A percentile compares a stretch with the other conserved stretches of the same genome.
Conservation (phyloP, 345 rosid genomes). For the Gossypium ekmanianum region DNA sequence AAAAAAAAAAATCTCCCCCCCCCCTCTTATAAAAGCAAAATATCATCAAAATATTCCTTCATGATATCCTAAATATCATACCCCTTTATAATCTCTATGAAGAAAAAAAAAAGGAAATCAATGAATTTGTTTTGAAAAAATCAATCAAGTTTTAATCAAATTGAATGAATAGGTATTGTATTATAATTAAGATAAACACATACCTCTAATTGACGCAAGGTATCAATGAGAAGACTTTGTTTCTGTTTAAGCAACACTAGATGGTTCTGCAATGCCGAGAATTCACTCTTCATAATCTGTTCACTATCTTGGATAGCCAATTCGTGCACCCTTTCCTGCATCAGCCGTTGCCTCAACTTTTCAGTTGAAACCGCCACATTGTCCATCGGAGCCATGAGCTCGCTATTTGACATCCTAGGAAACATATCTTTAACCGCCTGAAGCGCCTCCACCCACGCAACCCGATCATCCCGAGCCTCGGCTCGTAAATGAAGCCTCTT, state of each 20-base stretch:
- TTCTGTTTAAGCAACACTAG: slow-evolving; percentile 81
- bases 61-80: too few species aligned
- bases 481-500: slow-evolving; percentile 87
- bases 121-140: slow-evolving; percentile 1
- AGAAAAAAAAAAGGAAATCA: neutral
- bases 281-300: slow-evolving; percentile 84
- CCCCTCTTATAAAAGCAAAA: neutral
- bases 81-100: neutral
- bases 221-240: slow-evolving; percentile 76
- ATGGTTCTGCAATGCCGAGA: slow-evolving; percentile 59
- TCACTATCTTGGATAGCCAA: slow-evolving; percentile 74
- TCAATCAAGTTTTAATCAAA: neutral
- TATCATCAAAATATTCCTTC: neutral
- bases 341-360: slow-evolving; percentile 67
- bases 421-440: slow-evolving; percentile 94
- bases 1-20: neutral
- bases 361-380: slow-evolving; percentile 61
- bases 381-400: slow-evolving; percentile 73
- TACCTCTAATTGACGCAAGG: slow-evolving; percentile 94
- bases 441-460: slow-evolving; percentile 83
- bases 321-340: slow-evolving; percentile 69
- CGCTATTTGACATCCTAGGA: slow-evolving; percentile 91
- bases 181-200: neutral
- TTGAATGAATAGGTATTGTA: slow-evolving; percentile 1
- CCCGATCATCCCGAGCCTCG: slow-evolving; percentile 73